Base-by-base conservation (phyloP, 192 early-diverging fungal genomes). In the Bifiguratus adelaidae region DNA sequence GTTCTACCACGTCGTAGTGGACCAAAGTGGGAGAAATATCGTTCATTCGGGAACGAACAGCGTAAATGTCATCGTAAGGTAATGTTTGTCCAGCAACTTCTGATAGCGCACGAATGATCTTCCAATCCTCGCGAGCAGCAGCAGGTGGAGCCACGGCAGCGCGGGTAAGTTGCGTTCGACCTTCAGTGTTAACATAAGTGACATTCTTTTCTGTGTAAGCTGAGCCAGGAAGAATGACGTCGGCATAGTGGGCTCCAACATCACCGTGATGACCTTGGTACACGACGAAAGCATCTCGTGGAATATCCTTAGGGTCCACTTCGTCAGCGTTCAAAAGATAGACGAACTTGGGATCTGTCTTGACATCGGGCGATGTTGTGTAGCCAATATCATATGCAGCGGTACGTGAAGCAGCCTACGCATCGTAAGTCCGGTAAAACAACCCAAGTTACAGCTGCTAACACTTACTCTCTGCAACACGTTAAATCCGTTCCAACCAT, bases 191-290 rank as follows among this genome's bases (percentile, higher is more conserved):
- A 46, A 98, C 83, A 58, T 78, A 97, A 13, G 95, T 98, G 13
- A 85, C 89, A 21, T 76, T 63, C 78, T 98, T 98, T 61, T 98
- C 95, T 3, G 93, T 98, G 60, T 94, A 98, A 5, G 93, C 90
- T 1, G 93, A 73, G 28, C 86, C 93, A 8, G 95, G 95, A 52
- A 98, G 76, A 47, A 98, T 83, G 24, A 98, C 91, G 67, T 98
- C 91, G 23, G 95, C 95, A 35, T 82, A 83, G 47, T 88, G 78
- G 5, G 95, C 95, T 42, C 95, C 95, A 23, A 72, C 75, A 68
- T 98, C 95, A 58, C 95, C 95, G 68, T 98, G 95, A 74, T 98
- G 95, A 22, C 95, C 95, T 73, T 98, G 95, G 73, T 98, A 98
- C 26, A 98, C 91, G 18, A 98, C 93, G 68, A 98, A 98, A 7